Evolutionary conservation across 345 rosid genomes (phyloP).

Genomic region (Cardamine resedifolia): DNA sequence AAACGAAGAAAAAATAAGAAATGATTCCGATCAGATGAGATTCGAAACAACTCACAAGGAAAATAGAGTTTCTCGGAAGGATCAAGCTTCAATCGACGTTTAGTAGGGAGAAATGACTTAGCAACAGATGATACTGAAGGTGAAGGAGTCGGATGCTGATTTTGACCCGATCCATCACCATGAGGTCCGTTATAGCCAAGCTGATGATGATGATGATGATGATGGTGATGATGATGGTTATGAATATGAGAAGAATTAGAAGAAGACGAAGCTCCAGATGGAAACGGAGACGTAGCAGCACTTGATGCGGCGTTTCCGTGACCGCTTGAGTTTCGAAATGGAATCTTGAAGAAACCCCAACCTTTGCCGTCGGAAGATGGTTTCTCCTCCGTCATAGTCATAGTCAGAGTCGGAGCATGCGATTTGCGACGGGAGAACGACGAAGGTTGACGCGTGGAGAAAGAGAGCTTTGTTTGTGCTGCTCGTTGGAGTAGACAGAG

Average conservation of each 20-base stretch:
- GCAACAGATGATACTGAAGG: conserved; percentile 86
- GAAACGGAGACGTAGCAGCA: conserved; percentile 35
- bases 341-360: conserved; percentile 85
- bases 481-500: background rate
- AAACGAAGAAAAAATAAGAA: background rate
- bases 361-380: conserved; percentile 52
- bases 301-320: conserved; percentile 31
- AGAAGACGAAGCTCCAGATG: conserved; percentile 49
- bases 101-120: conserved; percentile 66
- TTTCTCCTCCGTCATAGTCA: conserved; percentile 77
- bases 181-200: conserved; percentile 42
- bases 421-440: conserved; percentile 14
- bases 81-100: conserved; percentile 90
- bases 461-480: background rate
- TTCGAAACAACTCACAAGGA: conserved; percentile 59
- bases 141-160: conserved; percentile 44
- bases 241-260: conserved; percentile 39
- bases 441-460: conserved; percentile 24
- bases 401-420: conserved; percentile 28
- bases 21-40: conserved; percentile 15
- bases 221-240: conserved; percentile 31
- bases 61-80: conserved; percentile 84
- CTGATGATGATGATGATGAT: conserved; percentile 29
- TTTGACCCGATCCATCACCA: conserved; percentile 58
- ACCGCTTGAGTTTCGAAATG: conserved; percentile 55